Conservation (phyloP, 73 alveolate species). For the Uronychia setigera region DNA sequence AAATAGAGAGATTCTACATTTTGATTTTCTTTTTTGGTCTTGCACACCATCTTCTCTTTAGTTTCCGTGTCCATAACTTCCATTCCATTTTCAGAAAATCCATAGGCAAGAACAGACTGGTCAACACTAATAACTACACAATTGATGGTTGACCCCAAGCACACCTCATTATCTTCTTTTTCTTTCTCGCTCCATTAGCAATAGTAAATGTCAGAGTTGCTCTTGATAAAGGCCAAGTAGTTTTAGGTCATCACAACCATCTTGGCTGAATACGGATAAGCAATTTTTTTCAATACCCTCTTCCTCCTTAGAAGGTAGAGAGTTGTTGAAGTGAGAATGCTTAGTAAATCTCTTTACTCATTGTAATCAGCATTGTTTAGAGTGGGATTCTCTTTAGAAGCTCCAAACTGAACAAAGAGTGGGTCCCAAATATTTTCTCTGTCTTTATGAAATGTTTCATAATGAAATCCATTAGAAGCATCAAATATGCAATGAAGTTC, state of each 20-base stretch:
- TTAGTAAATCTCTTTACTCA: background rate
- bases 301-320: background rate
- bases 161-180: background rate
- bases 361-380: background rate
- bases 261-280: background rate
- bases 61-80: background rate
- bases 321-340: background rate
- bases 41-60: background rate
- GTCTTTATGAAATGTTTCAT: too few relatives aligned
- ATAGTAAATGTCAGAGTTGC: background rate
- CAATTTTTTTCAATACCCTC: background rate
- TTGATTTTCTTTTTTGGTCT: background rate
- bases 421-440: too few relatives aligned
- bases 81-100: background rate
- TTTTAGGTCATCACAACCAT: background rate
- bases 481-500: too few relatives aligned
- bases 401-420: too few relatives aligned
- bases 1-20: background rate
- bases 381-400: too few relatives aligned
- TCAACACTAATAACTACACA: background rate
- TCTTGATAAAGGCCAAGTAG: background rate
- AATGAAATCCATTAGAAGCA: too few relatives aligned
- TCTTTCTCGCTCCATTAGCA: background rate
- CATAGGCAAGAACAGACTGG: background rate
- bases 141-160: background rate